Evolutionary conservation across 1,284 basidiomycete genomes (phyloP), one percentile per base, ranked within the genome.

Genomic region (Meira miltonrushii): DNA sequence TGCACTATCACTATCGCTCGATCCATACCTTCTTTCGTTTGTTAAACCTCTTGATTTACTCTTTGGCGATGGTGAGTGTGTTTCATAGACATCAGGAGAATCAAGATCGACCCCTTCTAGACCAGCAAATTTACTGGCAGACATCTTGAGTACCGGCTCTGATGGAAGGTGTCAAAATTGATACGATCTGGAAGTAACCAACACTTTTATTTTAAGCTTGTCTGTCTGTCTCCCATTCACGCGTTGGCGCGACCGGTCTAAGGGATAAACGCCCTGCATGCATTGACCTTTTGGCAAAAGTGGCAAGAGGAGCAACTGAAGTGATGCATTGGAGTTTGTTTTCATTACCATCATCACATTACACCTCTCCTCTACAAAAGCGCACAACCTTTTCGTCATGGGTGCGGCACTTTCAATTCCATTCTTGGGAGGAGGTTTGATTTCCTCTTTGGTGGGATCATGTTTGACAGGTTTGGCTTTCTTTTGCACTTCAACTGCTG

Each of bases 331-430:
- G n/a, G n/a, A n/a, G n/a, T n/a, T n/a, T n/a, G n/a, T n/a, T n/a
- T n/a, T n/a, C n/a, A n/a, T n/a, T n/a, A 33, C 28, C 28, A 33
- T 33, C 28, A 33, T 8, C 28, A 33, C 3, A 4, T 33, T 8
- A 33, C 28, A 4, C 28, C 28, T 33, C 3, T 4, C 8, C 28
- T 33, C 8, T 33, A 8, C n/a, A 33, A 33, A 33, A 33, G 28
- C 28, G 28, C 28, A 33, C 3, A 33, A 33, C 28, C 28, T 33
- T 33, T 33, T 33, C 28, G 15, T 19, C 2, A 90, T 90, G 88
- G 88, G 88, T 55, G 82, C 90, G 8, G 81, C 94, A 50, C 79
- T 96, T 58, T 94, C 92, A 53, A 82, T 98, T 21, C 93, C 94
- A 10, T 78, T 97, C 23, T 84, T 89, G 49, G 90, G 92, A 51